Evolutionary conservation across 2,329 filamentous ascomycete species (phyloP).

Genomic region (Davidsoniella neocaledoniae): DNA sequence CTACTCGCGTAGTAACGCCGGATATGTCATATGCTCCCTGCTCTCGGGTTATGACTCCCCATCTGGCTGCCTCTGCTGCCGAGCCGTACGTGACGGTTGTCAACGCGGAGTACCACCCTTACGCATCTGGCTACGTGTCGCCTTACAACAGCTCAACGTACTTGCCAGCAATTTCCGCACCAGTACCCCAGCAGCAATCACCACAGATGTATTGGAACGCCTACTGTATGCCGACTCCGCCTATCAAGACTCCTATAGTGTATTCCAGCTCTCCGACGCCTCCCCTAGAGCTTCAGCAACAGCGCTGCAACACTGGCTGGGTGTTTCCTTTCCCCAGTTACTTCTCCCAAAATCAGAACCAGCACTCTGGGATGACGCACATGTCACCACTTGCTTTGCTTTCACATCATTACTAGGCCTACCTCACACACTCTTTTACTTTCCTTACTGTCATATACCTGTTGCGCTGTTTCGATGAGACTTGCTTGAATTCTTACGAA

Average conservation of each 20-base stretch:
- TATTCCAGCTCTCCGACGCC: not conserved
- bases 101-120: slow-evolving; percentile 6
- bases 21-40: slow-evolving; percentile 26
- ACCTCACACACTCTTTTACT: not conserved
- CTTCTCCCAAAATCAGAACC: not conserved
- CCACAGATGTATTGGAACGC: not conserved
- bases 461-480: not conserved
- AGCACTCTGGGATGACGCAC: not conserved
- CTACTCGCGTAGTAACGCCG: slow-evolving; percentile 18
- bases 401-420: slow-evolving; percentile 9
- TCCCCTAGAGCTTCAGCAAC: not conserved
- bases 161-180: not conserved
- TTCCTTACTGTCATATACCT: not conserved
- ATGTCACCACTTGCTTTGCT: slow-evolving; percentile 1
- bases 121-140: not conserved
- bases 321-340: not conserved
- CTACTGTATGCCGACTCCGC: not conserved
- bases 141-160: not conserved
- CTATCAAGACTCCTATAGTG: not conserved
- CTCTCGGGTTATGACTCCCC: slow-evolving; percentile 30
- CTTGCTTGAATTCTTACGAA: not conserved
- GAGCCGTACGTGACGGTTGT: slow-evolving; percentile 6
- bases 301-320: not conserved
- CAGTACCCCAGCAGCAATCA: not conserved
- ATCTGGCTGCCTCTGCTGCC: not conserved